Evolutionary conservation across 805 yeast genomes (phyloP).

Genomic region (Komagataella kurtzmanii): DNA sequence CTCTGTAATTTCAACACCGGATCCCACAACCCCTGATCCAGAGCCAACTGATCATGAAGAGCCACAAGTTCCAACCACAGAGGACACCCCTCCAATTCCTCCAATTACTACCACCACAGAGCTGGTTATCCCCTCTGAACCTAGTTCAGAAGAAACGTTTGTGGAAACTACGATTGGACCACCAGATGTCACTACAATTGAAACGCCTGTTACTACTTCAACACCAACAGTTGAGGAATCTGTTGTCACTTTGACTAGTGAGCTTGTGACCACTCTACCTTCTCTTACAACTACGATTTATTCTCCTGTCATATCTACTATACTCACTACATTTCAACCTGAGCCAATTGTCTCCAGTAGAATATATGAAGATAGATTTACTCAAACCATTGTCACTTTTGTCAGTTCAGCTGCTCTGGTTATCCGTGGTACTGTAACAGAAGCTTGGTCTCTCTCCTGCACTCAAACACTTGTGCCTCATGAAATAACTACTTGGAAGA

Average conservation of each 20-base stretch:
- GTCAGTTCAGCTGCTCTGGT: not conserved
- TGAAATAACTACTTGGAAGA: not conserved
- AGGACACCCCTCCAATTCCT: not conserved
- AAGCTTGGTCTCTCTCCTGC: not conserved
- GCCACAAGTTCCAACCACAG: not conserved
- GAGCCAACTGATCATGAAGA: not conserved
- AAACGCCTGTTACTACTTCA: not conserved
- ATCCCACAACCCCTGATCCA: not conserved
- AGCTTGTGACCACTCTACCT: not conserved
- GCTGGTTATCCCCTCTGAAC: not conserved
- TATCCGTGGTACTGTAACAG: not conserved
- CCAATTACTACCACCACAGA: not conserved
- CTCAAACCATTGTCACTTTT: not conserved
- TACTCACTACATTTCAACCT: not conserved
- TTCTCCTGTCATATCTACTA: not conserved
- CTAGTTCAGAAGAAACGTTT: not conserved
- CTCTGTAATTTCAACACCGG: too few species aligned
- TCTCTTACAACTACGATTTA: not conserved
- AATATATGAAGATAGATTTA: not conserved
- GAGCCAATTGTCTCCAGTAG: not conserved
- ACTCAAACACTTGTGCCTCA: not conserved
- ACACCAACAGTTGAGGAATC: not conserved
- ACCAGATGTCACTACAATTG: not conserved
- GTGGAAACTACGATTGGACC: not conserved
- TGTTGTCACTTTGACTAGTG: not conserved